Base-by-base conservation (phyloP, 2,329 filamentous ascomycete genomes). In the Colletotrichum higginsianum region DNA sequence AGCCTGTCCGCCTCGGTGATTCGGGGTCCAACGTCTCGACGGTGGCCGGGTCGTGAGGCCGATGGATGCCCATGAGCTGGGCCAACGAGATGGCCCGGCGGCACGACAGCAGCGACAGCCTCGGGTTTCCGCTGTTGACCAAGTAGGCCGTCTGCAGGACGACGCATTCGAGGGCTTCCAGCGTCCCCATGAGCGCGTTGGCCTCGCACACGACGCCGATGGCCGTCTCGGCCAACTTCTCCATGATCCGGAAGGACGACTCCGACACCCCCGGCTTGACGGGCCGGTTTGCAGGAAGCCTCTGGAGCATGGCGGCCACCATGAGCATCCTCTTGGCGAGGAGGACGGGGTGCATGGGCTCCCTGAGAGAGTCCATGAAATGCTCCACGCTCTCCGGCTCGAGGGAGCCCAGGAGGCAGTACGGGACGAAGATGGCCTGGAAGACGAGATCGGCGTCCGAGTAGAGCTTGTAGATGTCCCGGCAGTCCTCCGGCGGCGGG, bases 111-210 rank as follows among this genome's bases (percentile, higher is more conserved):
- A 85, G 88, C 0, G 85, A 80, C 0, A 81, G 79, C 0, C 84
- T 82, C 3, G 87, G 78, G 26, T 84, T 82, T 0, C 87, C 87
- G 0, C 77, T 76, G 46, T 87, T 87, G 50, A 82, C 83, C 13
- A 84, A 79, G 69, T 84, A 86, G 26, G 86, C 78, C 15, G 79
- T 80, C 72, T 87, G 83, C 0, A 88, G 78, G 72, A 87, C 80
- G 13, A 88, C 72, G 58, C 84, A 86, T 66, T 88, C 84, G 11
- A 89, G 74, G 0, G 85, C 85, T 53, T 88, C 85, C 1, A 87
- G 49, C 0, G 82, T 84, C 18, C 79, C 79, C 2, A 85, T 74
- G 1, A 89, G 75, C 2, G 84, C 82, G 56, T 88, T 84, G 26
- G 87, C 83, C 16, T 80, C 80, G 0, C 84, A 86, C 1, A 90